Base-by-base conservation (phyloP, 2,329 filamentous ascomycete species). In the Didymosphaeria variabile region DNA sequence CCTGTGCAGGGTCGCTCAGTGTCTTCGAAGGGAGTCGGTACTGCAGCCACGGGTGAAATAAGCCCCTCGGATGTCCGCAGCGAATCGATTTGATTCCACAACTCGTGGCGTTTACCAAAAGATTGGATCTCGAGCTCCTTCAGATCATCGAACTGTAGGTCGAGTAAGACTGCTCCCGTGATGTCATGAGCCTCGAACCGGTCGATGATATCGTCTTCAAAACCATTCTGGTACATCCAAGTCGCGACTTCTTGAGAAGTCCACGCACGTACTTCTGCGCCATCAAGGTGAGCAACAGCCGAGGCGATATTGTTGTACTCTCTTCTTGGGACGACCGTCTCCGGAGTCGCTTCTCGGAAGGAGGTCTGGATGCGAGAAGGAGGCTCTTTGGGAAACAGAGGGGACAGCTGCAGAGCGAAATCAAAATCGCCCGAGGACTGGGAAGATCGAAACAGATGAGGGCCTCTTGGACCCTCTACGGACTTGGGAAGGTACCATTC, bases 111-210 rank as follows among this genome's bases (percentile, higher is more conserved):
- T 69, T 94, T 90, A 46, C 92, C 92, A 73, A 95, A 94, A 1
- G 92, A 94, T 61, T 86, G 84, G 58, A 95, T 94, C 67, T 90
- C 89, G 19, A 95, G 85, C 78, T 95, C 92, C 76, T 90, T 90
- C 59, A 95, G 81, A 70, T 95, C 94, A 65, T 97, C 93, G 68
- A 94, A 94, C 74, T 97, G 93, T 46, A 99, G 82, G n/a, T 94
- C 93, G 55, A 97, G 88, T 21, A 98, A 82, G 58, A 98, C 92
- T 5, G 88, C 85, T 15, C 94, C 94, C 29, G 90, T 93, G 77
- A 99, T 97, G 74, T 99, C 94, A 77, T 99, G 96, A 71, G 91
- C 87, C 63, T 94, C 86, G 72, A 99, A 97, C 69, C 91, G 92
- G 72, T 96, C 90, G 12, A 95, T 90, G 54, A 94, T 85, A 7